These are phyloP conservation scores for Nicotiana tabacum DNA, from an alignment of 257 asterid species.

Conservation along the genomic window DNA sequence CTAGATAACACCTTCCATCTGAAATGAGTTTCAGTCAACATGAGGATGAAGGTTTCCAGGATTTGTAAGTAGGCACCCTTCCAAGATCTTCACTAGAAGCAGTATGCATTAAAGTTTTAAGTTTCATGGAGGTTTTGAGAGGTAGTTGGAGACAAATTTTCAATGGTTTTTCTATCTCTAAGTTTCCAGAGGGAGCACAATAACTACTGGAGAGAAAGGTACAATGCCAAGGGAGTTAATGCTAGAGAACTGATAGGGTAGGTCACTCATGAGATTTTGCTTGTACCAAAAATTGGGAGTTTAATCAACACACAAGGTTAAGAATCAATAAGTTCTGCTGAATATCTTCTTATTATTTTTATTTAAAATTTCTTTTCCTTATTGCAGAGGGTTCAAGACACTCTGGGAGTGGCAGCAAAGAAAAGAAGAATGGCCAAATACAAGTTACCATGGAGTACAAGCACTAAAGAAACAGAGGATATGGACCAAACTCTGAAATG, in stretches of 20 bases:
- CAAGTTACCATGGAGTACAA: constrained; percentile 22
- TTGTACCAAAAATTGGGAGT: neutral
- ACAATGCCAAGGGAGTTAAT: neutral
- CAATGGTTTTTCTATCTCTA: neutral
- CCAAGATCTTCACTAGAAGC: no score
- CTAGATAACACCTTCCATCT: no score
- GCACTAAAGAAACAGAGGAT: constrained; percentile 8
- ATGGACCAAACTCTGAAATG: constrained; percentile 18
- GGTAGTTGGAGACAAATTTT: no score
- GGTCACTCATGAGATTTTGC: neutral
- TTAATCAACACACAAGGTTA: neutral
- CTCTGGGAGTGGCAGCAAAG: constrained; percentile 21
- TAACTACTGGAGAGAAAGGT: neutral
- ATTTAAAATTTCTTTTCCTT: neutral
- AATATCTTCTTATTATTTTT: neutral
- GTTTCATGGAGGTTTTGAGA: no score
- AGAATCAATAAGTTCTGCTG: neutral
- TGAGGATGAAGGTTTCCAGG: no score
- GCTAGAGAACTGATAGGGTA: neutral
- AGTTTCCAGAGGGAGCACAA: constrained; percentile 2
- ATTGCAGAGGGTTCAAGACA: constrained; percentile 16
- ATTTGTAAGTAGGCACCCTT: no score
- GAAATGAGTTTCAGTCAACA: no score
- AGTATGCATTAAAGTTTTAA: no score
- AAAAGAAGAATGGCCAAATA: constrained; percentile 15